Conservation (phyloP, 169 alveolate species). For the Cryptosporidium sp. region DNA sequence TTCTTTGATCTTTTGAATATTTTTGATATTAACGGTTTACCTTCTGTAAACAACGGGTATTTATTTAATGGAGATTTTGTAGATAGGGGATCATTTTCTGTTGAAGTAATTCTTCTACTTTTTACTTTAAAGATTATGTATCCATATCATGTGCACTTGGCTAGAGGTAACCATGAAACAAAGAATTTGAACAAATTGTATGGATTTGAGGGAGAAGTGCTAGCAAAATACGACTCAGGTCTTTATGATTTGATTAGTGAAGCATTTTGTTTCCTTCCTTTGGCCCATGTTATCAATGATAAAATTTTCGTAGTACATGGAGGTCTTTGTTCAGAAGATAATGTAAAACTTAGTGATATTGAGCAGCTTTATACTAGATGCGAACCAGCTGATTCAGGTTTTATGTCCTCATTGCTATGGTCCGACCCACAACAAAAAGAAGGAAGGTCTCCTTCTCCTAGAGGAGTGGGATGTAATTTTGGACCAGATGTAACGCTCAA, state of each 20-base stretch:
- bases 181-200: slow-evolving; percentile 96
- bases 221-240: slow-evolving; percentile 95
- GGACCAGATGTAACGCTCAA: slow-evolving; percentile 97
- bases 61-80: slow-evolving; percentile 99
- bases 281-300: slow-evolving; percentile 95
- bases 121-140: slow-evolving; percentile 91
- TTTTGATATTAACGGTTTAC: slow-evolving; percentile 96
- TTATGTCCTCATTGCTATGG: slow-evolving; percentile 97
- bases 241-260: slow-evolving; percentile 90
- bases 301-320: slow-evolving; percentile 98
- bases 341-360: slow-evolving; percentile 94
- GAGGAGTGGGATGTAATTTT: slow-evolving; percentile 96
- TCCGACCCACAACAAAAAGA: slow-evolving; percentile 95
- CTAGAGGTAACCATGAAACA: slow-evolving; percentile 99
- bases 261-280: slow-evolving; percentile 96
- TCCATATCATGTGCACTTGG: slow-evolving; percentile 95
- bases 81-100: slow-evolving; percentile 99
- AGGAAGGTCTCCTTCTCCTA: slow-evolving; percentile 97
- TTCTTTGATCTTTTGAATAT: slow-evolving; percentile 97
- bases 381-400: slow-evolving; percentile 96
- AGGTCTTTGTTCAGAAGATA: slow-evolving; percentile 94
- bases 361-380: slow-evolving; percentile 91
- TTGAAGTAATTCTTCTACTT: slow-evolving; percentile 92
- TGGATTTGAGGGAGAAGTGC: slow-evolving; percentile 99
- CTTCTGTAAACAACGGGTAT: slow-evolving; percentile 95